Evolutionary conservation across 176 grass and related monocot species (phyloP), one percentile per base, ranked within the genome.

Genomic region (Musa beccarii): DNA sequence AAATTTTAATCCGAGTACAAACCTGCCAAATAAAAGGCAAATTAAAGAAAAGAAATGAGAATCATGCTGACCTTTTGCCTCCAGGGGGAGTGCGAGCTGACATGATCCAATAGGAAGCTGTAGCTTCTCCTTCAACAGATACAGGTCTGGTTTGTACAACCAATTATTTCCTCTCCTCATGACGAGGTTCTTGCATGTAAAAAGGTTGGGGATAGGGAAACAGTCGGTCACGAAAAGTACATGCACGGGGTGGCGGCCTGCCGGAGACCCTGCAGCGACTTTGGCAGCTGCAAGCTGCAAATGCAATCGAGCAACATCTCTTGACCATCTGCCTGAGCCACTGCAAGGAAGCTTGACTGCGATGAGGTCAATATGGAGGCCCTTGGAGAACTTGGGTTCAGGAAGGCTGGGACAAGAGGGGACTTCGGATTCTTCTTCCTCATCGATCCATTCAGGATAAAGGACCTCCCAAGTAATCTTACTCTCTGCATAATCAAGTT

Each of bases 401-500:
- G 73, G 73, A 34, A 75, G 24, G 10, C 61, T 49, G 23, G 73
- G 73, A 56, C 73, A 75, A 17, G 54, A 75, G 26, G 73, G 73
- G 5, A 75, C 73, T 59, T 75, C 73, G 19, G 73, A 75, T 75
- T 75, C 73, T 75, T 75, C 14, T 43, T 75, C 73, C 23, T 75
- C 73, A 10, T 75, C 73, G 0, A 75, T 75, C 73, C 73, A 75
- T 75, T 75, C 73, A 1, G 73, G 73, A 59, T 59, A 75, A 23
- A 75, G 26, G 29, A 43, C 54, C 2, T 75, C 73, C 73, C 73
- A 75, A 5, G 54, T 75, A 9, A 75, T 10, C 10, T 75, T 59
- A 3, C 9, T 61, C 25, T 34, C 11, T 3, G 53, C 73, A 20
- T 59, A 43, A 59, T 75, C 73, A 1, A 75, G 73, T n/a, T 43